Base-by-base conservation (phyloP, 2,329 filamentous ascomycete species). In the Pleurostoma richardsiae region DNA sequence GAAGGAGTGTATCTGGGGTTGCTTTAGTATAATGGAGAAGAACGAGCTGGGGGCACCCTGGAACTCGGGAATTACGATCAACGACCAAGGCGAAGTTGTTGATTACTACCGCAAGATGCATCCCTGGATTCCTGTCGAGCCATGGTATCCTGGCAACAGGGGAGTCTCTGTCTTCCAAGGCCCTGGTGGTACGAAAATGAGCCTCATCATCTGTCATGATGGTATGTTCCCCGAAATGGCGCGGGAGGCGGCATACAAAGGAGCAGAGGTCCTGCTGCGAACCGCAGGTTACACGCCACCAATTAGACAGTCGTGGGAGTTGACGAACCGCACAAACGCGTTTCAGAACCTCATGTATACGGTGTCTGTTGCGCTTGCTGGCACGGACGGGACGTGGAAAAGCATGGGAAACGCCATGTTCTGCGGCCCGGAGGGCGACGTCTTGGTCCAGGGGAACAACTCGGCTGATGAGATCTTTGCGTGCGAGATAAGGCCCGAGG, bases 21-120 rank as follows among this genome's bases (percentile, higher is more conserved):
- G 57, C 31, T 60, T 59, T 50, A 54, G 51, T 49, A 61, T 61
- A 51, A 61, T 61, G 57, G 58, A 61, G 42, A 51, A 45, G 30
- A 47, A 47, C 30, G 27, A 11, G 6, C n/a, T 40, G 7, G 39
- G 39, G 6, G 28, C 19, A 11, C 39, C 39, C 39, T 40, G 19
- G n/a, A 40, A 40, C 39, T 40, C 39, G 6, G 39, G 39, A 6
- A 7, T 40, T 19, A 19, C n/a, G n/a, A 40, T 40, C 39, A 40
- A 40, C 39, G 39, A 40, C n/a, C 6, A 40, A 27, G 39, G 39
- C 39, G 39, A 40, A 19, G n/a, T 40, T 19, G 39, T 40, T 27
- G 28, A 40, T 19, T 40, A 40, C 39, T 40, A 40, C 39, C 39
- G 39, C 39, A 40, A 40, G 39, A 40, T 40, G 39, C 39, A 40